These are phyloP conservation scores for Saksenaea oblongispora DNA, from an alignment of 371 early-diverging fungal species.

Conservation along the genomic window DNA sequence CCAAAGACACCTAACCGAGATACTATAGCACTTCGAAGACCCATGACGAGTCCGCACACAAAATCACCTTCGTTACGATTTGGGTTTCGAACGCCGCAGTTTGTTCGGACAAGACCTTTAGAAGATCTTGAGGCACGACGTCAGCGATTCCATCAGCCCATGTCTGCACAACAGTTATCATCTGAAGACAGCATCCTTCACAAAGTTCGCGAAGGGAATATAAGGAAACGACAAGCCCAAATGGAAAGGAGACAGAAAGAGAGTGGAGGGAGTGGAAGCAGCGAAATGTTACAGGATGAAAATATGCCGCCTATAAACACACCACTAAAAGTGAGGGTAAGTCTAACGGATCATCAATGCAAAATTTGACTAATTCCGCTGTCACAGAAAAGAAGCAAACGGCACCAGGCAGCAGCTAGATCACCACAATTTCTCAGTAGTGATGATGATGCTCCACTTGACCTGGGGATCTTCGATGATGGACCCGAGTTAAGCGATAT, in stretches of 20 bases:
- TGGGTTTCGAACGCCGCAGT: constrained; percentile 42
- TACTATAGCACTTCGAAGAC: not conserved
- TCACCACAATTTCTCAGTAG: constrained; percentile 11
- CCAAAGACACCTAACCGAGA: not conserved
- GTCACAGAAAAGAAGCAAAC: not conserved
- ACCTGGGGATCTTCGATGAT: constrained; percentile 49
- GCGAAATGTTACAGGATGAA: constrained; percentile 5
- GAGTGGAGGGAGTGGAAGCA: not conserved
- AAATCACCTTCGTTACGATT: constrained; percentile 10
- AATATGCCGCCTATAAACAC: constrained; percentile 18
- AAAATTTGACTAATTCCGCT: not conserved
- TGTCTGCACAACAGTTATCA: constrained; percentile 7
- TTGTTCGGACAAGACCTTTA: constrained; percentile 13
- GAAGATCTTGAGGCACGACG: not conserved
- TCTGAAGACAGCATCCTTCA: constrained; percentile 30
- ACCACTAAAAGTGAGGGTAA: not conserved
- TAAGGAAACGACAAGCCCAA: constrained; percentile 18
- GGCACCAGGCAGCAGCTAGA: not conserved
- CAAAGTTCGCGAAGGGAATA: constrained; percentile 32
- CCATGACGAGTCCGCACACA: constrained; percentile 18
- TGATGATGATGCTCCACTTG: constrained; percentile 35
- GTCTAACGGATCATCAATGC: not conserved
- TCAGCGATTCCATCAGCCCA: not conserved
- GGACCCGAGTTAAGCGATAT: constrained; percentile 54
- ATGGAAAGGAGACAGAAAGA: not conserved